These are phyloP conservation scores for Lophium mytilinum DNA, from an alignment of 495 filamentous ascomycete species.

Conservation along the genomic window DNA sequence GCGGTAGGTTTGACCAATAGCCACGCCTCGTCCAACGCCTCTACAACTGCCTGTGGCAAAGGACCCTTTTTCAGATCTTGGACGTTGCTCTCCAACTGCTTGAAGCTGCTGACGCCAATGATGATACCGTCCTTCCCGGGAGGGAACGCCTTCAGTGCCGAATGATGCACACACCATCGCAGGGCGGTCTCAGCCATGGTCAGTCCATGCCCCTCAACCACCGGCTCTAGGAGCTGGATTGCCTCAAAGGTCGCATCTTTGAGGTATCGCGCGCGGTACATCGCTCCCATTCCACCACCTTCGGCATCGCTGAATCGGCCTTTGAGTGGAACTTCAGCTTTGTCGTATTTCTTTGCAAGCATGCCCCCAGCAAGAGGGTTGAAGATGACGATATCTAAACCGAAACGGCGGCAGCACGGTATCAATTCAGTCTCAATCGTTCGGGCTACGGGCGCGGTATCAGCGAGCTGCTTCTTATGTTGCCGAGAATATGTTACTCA, in stretches of 20 bases:
- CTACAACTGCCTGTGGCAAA: conserved; percentile 71
- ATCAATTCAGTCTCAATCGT: conserved; percentile 73
- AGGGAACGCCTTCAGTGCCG: conserved; percentile 54
- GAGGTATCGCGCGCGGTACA: conserved; percentile 76
- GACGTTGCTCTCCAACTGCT: conserved; percentile 70
- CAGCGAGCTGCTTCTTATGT: too few relatives aligned
- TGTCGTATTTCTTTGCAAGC: conserved; percentile 44
- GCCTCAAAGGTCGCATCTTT: conserved; percentile 68
- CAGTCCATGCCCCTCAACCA: conserved; percentile 61
- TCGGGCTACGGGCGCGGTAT: conserved; percentile 37
- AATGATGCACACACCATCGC: conserved; percentile 76
- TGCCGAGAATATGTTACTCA: neutral
- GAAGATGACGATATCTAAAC: conserved; percentile 79
- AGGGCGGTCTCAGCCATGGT: conserved; percentile 77
- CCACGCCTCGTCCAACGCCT: conserved; percentile 73
- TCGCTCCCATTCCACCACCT: conserved; percentile 37
- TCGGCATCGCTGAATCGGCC: conserved; percentile 59
- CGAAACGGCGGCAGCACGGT: conserved; percentile 71
- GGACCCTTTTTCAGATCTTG: conserved; percentile 73
- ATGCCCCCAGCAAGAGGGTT: conserved; percentile 80
- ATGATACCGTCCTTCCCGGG: conserved; percentile 60
- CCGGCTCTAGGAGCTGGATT: conserved; percentile 61
- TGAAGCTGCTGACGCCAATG: conserved; percentile 66
- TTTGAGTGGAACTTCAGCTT: conserved; percentile 49
- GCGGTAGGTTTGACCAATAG: conserved; percentile 50